phyloP scores from a whole-genome alignment of 768 basidiomycete genomes.

The Candolleomyces efflorescens region DNA sequence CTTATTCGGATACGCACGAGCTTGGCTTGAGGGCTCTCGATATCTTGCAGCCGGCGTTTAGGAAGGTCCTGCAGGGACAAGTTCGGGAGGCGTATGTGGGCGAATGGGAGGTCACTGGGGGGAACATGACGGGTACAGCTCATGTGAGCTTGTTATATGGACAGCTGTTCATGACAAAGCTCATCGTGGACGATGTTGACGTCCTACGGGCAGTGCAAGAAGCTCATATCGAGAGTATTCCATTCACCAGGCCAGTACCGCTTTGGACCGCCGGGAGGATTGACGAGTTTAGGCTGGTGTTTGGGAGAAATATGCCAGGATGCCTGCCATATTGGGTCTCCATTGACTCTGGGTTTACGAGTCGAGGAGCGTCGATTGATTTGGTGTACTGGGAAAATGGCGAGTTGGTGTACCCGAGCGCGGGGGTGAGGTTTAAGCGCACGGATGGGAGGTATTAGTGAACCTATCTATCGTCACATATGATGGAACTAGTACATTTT shows the following conservation, averaged over 20 bases:
- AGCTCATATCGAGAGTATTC: background rate
- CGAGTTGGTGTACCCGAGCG: slow-evolving; percentile 31
- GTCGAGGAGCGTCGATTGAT: slow-evolving; percentile 30
- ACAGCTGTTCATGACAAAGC: slow-evolving; percentile 23
- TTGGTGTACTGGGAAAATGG: slow-evolving; percentile 31
- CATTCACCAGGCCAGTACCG: slow-evolving; percentile 16
- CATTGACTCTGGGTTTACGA: slow-evolving; percentile 22
- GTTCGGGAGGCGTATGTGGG: slow-evolving; percentile 26
- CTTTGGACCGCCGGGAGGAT: slow-evolving; percentile 35
- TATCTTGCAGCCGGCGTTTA: slow-evolving; percentile 28
- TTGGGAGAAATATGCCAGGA: slow-evolving; percentile 20
- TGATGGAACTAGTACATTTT: too few species aligned
- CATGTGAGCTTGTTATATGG: slow-evolving; percentile 25
- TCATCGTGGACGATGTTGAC: slow-evolving; percentile 29
- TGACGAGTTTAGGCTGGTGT: slow-evolving; percentile 32
- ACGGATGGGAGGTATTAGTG: too few species aligned
- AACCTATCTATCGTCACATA: too few species aligned
- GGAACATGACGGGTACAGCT: slow-evolving; percentile 16
- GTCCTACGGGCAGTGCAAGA: slow-evolving; percentile 21
- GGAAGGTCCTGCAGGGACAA: slow-evolving; percentile 23
- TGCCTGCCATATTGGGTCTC: slow-evolving; percentile 32
- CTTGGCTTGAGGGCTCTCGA: slow-evolving; percentile 23
- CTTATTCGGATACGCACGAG: slow-evolving; percentile 20
- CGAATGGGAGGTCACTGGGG: slow-evolving; percentile 23
- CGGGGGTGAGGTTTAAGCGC: slow-evolving; percentile 23